Evolutionary conservation across 2,329 filamentous ascomycete species (phyloP), one percentile per base, ranked within the genome.

Genomic region (Calonectria crousiana): DNA sequence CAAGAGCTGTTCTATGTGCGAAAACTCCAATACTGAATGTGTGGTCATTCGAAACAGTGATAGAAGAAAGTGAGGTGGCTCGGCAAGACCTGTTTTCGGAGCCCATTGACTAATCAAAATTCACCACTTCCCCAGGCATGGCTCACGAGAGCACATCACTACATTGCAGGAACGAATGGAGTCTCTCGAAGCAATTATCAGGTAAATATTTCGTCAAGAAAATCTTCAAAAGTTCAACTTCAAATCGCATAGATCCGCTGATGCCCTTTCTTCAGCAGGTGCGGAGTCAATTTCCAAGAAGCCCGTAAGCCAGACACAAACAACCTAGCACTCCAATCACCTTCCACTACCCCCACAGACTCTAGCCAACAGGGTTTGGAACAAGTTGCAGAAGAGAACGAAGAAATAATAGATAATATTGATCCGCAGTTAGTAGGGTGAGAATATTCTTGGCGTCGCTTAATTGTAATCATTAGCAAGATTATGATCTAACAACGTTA

Each of bases 81-180:
- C 3, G 9, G 6, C 8, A 23, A 28, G 1, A 28, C 32, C 5
- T 26, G 10, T 10, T 13, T 23, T n/a, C 36, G 3, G 26, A 18
- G 16, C 20, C 38, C 23, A n/a, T 14, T 13, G 4, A 11, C 30
- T 60, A 32, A 60, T 38, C 13, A 13, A 62, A 26, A 9, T 34
- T 6, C 6, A 26, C 28, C 11, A 3, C 36, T 20, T 3, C 10
- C 34, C 14, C 38, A 69, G 67, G 23, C 53, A 47, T 69, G 67
- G 67, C 30, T 69, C 67, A 18, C 26, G 67, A 32, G 52, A 69
- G 30, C 52, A 69, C 13, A 41, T 69, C 11, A 28, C 67, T 8
- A 30, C 67, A 30, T 38, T 69, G 14, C 67, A 69, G 36, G 67
- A 38, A 26, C 36, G 67, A 20, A 60, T 69, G 53, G 52, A 69